These are phyloP conservation scores for Delitschia confertaspora DNA, from an alignment of 495 filamentous ascomycete genomes.

Conservation along the genomic window DNA sequence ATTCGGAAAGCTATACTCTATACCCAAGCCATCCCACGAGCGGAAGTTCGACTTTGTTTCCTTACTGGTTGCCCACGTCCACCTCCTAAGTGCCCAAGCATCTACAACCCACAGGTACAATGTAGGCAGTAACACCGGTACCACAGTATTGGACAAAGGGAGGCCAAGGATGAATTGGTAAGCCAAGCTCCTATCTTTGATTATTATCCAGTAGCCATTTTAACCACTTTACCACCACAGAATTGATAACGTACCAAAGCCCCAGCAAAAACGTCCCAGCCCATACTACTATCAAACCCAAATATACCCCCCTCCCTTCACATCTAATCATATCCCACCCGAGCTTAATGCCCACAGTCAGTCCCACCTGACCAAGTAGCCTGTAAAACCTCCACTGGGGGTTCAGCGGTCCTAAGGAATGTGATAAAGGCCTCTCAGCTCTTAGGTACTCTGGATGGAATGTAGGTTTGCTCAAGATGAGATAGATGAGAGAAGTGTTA, in stretches of 20 bases:
- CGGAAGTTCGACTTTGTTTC: conserved; percentile 52
- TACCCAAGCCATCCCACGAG: conserved; percentile 53
- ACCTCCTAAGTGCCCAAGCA: conserved; percentile 49
- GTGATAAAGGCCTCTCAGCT: conserved; percentile 10
- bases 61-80: conserved; percentile 56
- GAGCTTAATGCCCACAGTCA: conserved; percentile 34
- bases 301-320: conserved; percentile 46
- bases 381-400: conserved; percentile 29
- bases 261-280: conserved; percentile 51
- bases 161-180: conserved; percentile 51
- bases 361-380: conserved; percentile 37
- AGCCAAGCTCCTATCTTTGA: conserved; percentile 38
- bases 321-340: conserved; percentile 37
- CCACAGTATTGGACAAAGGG: conserved; percentile 42
- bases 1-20: conserved; percentile 39
- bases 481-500: conserved; percentile 56
- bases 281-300: conserved; percentile 61
- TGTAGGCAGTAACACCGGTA: conserved; percentile 53
- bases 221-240: too few relatives aligned
- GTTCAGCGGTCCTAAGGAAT: conserved; percentile 13
- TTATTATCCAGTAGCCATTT: neutral
- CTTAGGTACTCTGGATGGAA: conserved; percentile 49
- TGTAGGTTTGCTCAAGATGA: conserved; percentile 52
- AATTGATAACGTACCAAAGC: conserved; percentile 43
- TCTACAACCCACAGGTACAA: conserved; percentile 61